Evolutionary conservation across 805 yeast species (phyloP), one percentile per base, ranked within the genome.

Genomic region (Candida sphagnicola): DNA sequence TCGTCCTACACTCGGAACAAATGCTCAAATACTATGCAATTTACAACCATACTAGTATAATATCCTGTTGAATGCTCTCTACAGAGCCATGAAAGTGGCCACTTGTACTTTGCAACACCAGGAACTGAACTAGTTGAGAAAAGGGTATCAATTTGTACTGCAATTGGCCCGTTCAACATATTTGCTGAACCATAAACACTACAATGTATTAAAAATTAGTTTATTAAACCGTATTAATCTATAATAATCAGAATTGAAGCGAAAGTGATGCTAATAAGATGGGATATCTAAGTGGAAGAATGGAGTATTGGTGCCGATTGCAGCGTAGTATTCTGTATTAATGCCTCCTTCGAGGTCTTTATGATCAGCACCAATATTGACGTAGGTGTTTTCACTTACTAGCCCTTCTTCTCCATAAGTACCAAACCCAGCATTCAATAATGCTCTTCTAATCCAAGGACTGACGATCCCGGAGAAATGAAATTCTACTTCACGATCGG

Each of bases 401-500:
- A 66, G 48, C 14, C 60, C 57, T 35, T 54, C 70, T 21, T 67
- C 74, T 18, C 62, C 69, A 37, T 71, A 67, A 14, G 75, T 66
- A 34, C 95, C 95, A 63, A 88, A 88, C 1, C 95, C 95, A 41
- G 81, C 80, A 49, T 78, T 75, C 31, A 83, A 56, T 48, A 90
- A 73, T 4, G 83, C 84, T 54, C 91, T 75, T 52, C 86, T 79
- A 39, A 85, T 77, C 97, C 97, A 90, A 8, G 91, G 90, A 40
- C 85, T 80, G 32, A 85, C 64, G 23, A 90, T 78, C 18, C 96
- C 95, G 8, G 85, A 77, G 59, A 90, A 89, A 62, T 90, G 97
- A 65, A 82, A 81, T 61, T 90, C 96, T 42, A 88, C 90, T 48
- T 84, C 88, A 41, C 83, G 70, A 55, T 86, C 90, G 13, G 93